Base-by-base conservation (phyloP, 2,329 filamentous ascomycete genomes). In the Fonsecaea pedrosoi region DNA sequence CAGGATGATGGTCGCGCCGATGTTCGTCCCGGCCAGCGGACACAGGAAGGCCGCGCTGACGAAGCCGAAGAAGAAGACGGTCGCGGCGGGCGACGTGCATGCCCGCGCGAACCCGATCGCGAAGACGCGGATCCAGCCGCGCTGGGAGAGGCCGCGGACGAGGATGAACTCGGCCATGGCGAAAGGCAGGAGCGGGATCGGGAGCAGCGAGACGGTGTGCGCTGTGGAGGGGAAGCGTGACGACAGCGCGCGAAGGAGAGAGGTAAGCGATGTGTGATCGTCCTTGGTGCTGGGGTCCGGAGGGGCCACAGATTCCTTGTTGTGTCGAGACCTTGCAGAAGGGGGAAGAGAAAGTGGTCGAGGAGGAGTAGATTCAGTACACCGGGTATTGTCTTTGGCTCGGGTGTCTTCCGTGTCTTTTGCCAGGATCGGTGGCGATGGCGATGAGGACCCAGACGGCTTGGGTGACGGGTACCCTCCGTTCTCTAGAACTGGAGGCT, bases 101-200 rank as follows among this genome's bases (percentile, higher is more conserved):
- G 71, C 71, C 25, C 69, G 68, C 32, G 69, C 65, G 50, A 73
- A 72, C 1, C 70, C 71, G 10, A 40, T 62, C 0, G 71, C 71
- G 54, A 73, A 73, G 13, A 72, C 67, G 13, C 45, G 35, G 62
- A 73, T 71, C 71, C 71, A 73, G 37, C 70, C 70, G 25, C 70
- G 67, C 60, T 72, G 71, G 10, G 66, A 48, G 13, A 73, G 70
- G 57, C 70, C 70, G 34, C 71, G 71, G 15, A 73, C 71, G 5
- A 73, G 66, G 54, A 73, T 72, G 60, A 73, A 73, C 48, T 73
- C 70, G 67, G 65, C 69, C 69, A 73, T 73, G 40, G 71, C 71
- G 58, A 73, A 73, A 9, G 71, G 71, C 13, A 73, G 65, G 13
- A 73, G 71, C 2, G 69, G 66, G 53, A 73, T 69, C 1, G 71